Percentiles rank a stretch among this genome's conserved stretches.
These are phyloP conservation scores for Podospora bellae-mahoneyi DNA, from an alignment of 495 filamentous ascomycete genomes.

Conservation along the genomic window DNA sequence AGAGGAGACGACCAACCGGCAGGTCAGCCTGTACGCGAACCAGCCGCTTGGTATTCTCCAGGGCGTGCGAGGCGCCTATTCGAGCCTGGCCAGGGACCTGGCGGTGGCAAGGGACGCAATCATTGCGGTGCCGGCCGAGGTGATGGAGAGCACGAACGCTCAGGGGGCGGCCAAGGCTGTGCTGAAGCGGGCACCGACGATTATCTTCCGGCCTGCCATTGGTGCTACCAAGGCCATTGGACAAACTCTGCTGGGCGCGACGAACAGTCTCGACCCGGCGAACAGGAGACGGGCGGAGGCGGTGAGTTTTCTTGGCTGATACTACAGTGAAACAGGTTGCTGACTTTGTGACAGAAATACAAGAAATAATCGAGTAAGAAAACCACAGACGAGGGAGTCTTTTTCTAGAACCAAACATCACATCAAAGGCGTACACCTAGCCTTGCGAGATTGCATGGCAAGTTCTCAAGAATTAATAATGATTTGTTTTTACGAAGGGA, in stretches of 20 bases:
- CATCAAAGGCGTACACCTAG: neutral
- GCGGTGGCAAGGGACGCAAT: slow-evolving; percentile 82
- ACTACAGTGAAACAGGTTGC: neutral
- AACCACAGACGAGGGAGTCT: neutral
- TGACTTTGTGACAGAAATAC: slow-evolving; percentile 21
- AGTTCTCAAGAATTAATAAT: neutral
- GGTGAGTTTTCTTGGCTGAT: slow-evolving; percentile 51
- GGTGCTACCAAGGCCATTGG: slow-evolving; percentile 87
- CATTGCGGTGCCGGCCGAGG: slow-evolving; percentile 88
- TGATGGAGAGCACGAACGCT: slow-evolving; percentile 80
- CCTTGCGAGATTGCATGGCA: neutral
- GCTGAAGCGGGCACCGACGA: slow-evolving; percentile 76
- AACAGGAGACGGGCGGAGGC: slow-evolving; percentile 83
- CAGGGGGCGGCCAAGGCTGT: slow-evolving; percentile 79
- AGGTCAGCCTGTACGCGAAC: slow-evolving; percentile 86
- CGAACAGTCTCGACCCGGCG: slow-evolving; percentile 82
- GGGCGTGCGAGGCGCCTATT: slow-evolving; percentile 76
- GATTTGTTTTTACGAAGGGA: neutral
- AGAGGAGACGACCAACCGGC: slow-evolving; percentile 57
- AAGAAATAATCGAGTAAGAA: slow-evolving; percentile 18
- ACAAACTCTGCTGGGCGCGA: slow-evolving; percentile 86
- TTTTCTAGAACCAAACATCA: neutral
- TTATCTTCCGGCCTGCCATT: slow-evolving; percentile 85
- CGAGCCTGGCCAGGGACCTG: slow-evolving; percentile 81
- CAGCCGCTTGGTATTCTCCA: slow-evolving; percentile 85